These are phyloP conservation scores for Thraustotheca clavata DNA, from an alignment of 352 stramenopile species.

Conservation along the genomic window DNA sequence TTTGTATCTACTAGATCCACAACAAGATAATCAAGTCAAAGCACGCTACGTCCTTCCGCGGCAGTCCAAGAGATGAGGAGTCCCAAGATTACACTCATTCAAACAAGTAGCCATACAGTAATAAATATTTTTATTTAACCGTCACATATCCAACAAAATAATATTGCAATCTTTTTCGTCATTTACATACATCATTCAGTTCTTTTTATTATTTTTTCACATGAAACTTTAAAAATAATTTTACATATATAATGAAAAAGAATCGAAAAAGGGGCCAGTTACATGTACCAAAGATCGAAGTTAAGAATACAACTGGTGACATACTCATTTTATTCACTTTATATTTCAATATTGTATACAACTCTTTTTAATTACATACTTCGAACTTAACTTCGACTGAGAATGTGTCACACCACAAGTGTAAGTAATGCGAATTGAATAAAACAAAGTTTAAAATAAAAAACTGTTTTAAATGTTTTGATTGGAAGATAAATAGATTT, in stretches of 20 bases:
- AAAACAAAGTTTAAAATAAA: not conserved
- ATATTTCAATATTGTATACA: not conserved
- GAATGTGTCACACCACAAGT: not conserved
- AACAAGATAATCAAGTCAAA: not conserved
- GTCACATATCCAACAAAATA: no score
- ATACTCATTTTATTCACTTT: not conserved
- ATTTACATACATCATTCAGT: not conserved
- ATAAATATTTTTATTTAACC: no score
- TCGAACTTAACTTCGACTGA: slow-evolving; percentile 2
- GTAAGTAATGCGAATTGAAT: not conserved
- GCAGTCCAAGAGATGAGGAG: slow-evolving; percentile 13
- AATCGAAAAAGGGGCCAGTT: slow-evolving; percentile 9
- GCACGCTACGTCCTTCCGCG: not conserved
- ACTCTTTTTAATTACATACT: not conserved
- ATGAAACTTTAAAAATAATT: not conserved
- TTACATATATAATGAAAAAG: not conserved
- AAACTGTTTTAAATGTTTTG: no score
- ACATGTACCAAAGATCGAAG: not conserved
- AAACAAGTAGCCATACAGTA: not conserved
- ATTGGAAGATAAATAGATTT: no score
- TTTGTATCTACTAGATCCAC: not conserved
- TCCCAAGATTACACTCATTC: not conserved
- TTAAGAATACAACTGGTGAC: not conserved
- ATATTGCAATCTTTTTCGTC: not conserved
- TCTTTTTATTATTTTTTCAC: not conserved